Percentiles rank a stretch among this genome's conserved stretches.
Evolutionary conservation across 1,139 yeast species (phyloP).

Genomic region (Arxiozyma telluris): DNA sequence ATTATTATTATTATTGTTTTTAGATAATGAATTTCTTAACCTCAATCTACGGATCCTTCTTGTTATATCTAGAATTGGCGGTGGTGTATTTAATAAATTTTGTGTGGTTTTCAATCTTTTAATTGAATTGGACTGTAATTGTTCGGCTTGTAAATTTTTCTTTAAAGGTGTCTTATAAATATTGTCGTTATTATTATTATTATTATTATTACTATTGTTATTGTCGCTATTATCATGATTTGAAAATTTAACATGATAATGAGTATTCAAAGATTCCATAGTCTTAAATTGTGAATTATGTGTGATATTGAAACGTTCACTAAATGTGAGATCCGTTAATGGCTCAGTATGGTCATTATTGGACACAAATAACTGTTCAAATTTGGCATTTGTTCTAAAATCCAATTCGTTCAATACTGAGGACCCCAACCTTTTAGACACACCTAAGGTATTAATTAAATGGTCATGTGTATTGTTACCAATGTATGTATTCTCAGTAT

Average conservation of each 20-base stretch:
- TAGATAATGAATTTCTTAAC: constrained; percentile 11
- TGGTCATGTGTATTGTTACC: not conserved
- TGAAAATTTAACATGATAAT: constrained; percentile 23
- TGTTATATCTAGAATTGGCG: constrained; percentile 22
- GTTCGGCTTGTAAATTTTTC: constrained; percentile 2
- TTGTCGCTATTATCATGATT: constrained; percentile 8
- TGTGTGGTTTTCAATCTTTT: constrained; percentile 6
- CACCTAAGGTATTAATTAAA: constrained; percentile 16
- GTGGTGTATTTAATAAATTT: constrained; percentile 4
- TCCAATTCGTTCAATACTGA: constrained; percentile 30
- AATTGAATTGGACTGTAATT: constrained; percentile 4
- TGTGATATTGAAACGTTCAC: not conserved
- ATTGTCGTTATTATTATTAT: constrained; percentile 3
- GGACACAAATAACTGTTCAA: constrained; percentile 9
- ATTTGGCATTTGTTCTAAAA: constrained; percentile 23
- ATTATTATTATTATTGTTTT: not conserved
- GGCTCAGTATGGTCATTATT: constrained; percentile 10
- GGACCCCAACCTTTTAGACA: constrained; percentile 28
- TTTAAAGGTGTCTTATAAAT: constrained; percentile 6
- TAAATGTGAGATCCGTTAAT: not conserved
- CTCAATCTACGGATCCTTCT: constrained; percentile 22
- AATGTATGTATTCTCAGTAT: not conserved
- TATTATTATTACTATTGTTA: constrained; percentile 4
- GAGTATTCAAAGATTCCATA: constrained; percentile 30
- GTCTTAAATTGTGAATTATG: constrained; percentile 24